Conservation (phyloP, 768 basidiomycete species). For the Pleurotus eryngii region DNA sequence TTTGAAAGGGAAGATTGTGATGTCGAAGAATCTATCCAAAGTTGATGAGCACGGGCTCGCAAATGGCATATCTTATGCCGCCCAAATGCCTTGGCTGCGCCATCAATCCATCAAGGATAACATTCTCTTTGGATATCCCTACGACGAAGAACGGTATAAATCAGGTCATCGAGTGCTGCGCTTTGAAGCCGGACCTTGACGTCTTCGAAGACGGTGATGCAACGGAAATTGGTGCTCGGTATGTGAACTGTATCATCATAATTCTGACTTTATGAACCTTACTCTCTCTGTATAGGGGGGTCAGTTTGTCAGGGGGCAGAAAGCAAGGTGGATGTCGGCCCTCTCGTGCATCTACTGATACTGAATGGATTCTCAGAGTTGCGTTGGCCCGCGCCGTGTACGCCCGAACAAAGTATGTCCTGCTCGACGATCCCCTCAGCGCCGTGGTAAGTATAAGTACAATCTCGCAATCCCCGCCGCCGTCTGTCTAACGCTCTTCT, state of each 20-base stretch:
- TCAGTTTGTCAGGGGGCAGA: slow-evolving; percentile 79
- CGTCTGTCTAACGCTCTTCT: neutral
- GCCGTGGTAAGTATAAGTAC: slow-evolving; percentile 57
- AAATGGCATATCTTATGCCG: slow-evolving; percentile 67
- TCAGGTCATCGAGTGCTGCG: slow-evolving; percentile 80
- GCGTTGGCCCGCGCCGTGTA: slow-evolving; percentile 84
- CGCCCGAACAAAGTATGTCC: slow-evolving; percentile 60
- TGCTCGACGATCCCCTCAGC: slow-evolving; percentile 81
- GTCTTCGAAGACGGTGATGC: slow-evolving; percentile 83
- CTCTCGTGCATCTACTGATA: neutral
- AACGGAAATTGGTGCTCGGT: slow-evolving; percentile 80
- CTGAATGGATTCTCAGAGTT: slow-evolving; percentile 41
- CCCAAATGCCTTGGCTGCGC: slow-evolving; percentile 69
- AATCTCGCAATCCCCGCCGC: neutral
- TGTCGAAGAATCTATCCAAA: slow-evolving; percentile 60
- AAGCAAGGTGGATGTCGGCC: slow-evolving; percentile 50
- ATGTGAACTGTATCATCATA: slow-evolving; percentile 10
- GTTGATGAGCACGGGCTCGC: slow-evolving; percentile 60
- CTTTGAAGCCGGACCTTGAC: slow-evolving; percentile 74
- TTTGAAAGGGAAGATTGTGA: slow-evolving; percentile 45
- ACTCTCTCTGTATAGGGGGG: slow-evolving; percentile 43
- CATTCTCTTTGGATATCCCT: slow-evolving; percentile 74
- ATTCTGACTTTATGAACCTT: slow-evolving; percentile 3
- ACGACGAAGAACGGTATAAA: slow-evolving; percentile 73
- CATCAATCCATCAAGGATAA: slow-evolving; percentile 78